These are phyloP conservation scores for Pseudopyricularia javanii DNA, from an alignment of 2,329 filamentous ascomycete species.

Conservation along the genomic window DNA sequence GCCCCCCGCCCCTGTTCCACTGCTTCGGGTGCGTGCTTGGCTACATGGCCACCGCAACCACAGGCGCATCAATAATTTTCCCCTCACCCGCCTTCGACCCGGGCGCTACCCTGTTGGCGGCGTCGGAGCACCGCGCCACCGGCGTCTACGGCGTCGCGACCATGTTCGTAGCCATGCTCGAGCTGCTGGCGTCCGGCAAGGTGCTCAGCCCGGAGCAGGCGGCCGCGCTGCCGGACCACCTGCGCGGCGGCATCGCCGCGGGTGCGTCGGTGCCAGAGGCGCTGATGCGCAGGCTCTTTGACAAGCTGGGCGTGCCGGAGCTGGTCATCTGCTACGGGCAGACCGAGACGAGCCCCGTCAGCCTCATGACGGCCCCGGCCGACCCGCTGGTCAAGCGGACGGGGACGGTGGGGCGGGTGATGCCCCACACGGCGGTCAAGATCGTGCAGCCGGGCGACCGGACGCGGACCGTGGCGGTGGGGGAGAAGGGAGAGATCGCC, in stretches of 20 bases:
- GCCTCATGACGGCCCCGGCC: constrained; percentile 68
- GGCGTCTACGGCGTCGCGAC: constrained; percentile 82
- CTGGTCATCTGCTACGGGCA: constrained; percentile 94
- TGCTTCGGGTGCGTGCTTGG: constrained; percentile 88
- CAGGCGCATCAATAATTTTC: constrained; percentile 69
- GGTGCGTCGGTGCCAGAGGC: constrained; percentile 75
- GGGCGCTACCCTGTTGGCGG: constrained; percentile 50
- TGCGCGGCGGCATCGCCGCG: constrained; percentile 85
- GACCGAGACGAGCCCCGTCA: constrained; percentile 76
- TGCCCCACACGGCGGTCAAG: constrained; percentile 70
- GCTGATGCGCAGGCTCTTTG: constrained; percentile 67
- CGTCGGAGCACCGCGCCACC: constrained; percentile 39
- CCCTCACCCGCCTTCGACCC: constrained; percentile 82
- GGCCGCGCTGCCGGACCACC: constrained; percentile 18
- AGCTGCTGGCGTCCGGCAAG: constrained; percentile 47
- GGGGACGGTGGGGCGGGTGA: constrained; percentile 62
- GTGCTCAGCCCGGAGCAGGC: constrained; percentile 5
- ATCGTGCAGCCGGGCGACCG: constrained; percentile 60
- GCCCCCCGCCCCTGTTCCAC: constrained; percentile 75
- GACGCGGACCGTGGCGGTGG: constrained; percentile 44
- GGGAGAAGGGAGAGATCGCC: constrained; percentile 66
- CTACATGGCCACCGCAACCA: constrained; percentile 89
- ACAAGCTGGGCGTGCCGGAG: constrained; percentile 62
- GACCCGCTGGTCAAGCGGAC: constrained; percentile 66
- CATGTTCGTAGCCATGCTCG: constrained; percentile 85